Base-by-base conservation (phyloP, 2,329 filamentous ascomycete species). In the Aureobasidium melanogenum region DNA sequence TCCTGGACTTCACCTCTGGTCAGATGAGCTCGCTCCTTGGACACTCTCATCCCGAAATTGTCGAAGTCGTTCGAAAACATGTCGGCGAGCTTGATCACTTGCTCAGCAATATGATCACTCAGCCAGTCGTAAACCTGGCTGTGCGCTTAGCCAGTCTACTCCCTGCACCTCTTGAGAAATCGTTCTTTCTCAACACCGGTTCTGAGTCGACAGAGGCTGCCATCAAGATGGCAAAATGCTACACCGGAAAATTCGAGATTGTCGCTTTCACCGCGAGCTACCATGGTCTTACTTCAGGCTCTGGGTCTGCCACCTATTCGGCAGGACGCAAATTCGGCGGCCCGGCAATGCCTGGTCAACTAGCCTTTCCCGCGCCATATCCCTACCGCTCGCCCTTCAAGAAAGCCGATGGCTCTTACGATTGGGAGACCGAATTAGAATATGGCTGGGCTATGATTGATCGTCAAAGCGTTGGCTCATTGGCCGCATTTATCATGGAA, bases 241-340 rank as follows among this genome's bases (percentile, higher is more conserved):
- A 80, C 66, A 88, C 84, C 0, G 83, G 84, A 0, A 86, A 84
- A 56, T 87, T 84, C 66, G 84, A 87, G 69, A 79, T 88, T 55
- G 82, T 87, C 5, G 85, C 77, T 0, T 74, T 87, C 57, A 78
- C 77, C 0, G 80, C 80, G 0, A 82, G 80, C 36, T 88, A 80
- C 75, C 84, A 88, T 70, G 84, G 84, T 17, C 75, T 88, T 62
- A 87, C 84, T 0, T 75, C 75, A 5, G 80, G 75, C 3, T 76
- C 84, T 0, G 72, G 77, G 0, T 76, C 77, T 0, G 80, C 83
- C 0, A 81, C 80, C 2, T 85, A 83, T 67, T 77, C 79, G 46
- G 75, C 77, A 14, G 82, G 82, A 1, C 73, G 82, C 2, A 77
- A 74, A 59, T 77, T 77, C 2, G 72, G 74, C 51, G 77, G 77